These are phyloP conservation scores for Phialemonium atrogriseum DNA, from an alignment of 2,329 filamentous ascomycete species.

Conservation along the genomic window DNA sequence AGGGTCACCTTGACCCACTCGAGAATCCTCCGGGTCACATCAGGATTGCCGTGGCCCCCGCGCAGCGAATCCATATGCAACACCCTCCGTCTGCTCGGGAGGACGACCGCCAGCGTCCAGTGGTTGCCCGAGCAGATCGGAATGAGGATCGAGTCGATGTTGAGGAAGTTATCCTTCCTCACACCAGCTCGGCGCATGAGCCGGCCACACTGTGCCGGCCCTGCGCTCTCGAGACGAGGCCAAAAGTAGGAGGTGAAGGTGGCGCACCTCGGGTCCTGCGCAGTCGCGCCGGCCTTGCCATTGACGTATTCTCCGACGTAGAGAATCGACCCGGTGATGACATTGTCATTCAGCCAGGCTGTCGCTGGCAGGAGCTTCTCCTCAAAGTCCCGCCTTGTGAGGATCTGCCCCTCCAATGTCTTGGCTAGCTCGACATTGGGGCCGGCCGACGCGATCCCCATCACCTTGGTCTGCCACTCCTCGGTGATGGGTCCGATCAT, in stretches of 20 bases:
- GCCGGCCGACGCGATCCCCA: constrained; percentile 22
- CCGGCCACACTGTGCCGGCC: constrained; percentile 38
- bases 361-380: constrained; percentile 46
- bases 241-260: constrained; percentile 61
- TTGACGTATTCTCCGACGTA: constrained; percentile 54
- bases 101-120: constrained; percentile 65
- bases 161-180: constrained; percentile 50
- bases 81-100: constrained; percentile 50
- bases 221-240: constrained; percentile 39
- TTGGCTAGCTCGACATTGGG: constrained; percentile 29
- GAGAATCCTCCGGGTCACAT: constrained; percentile 33
- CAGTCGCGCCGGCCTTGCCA: constrained; percentile 41
- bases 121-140: constrained; percentile 59
- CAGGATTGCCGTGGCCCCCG: constrained; percentile 24
- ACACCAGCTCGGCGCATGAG: constrained; percentile 51
- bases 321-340: constrained; percentile 59
- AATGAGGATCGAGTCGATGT: constrained; percentile 60
- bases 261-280: constrained; percentile 50
- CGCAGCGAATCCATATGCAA: constrained; percentile 62
- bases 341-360: constrained; percentile 70
- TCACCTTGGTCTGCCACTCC: constrained; percentile 29
- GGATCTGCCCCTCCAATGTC: constrained; percentile 39
- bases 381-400: constrained; percentile 50
- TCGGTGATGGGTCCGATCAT: constrained; percentile 21
- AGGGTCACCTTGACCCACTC: constrained; percentile 53